phyloP scores from a whole-genome alignment of 1,284 basidiomycete species.

The Agaricales sp. region DNA sequence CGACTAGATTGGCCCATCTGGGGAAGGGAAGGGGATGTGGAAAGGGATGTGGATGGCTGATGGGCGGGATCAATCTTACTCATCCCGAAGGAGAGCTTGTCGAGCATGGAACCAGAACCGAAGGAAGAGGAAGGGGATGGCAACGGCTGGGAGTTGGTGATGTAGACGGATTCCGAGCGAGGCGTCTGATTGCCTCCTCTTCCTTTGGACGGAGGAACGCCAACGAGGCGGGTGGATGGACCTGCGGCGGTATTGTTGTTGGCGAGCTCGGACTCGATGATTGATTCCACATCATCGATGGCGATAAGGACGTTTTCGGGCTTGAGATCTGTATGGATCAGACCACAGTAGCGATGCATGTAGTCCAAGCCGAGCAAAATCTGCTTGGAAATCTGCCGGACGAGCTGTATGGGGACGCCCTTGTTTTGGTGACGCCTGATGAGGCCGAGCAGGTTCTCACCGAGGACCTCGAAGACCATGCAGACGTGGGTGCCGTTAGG shows the following conservation, averaged over 20 bases:
- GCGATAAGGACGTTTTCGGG: conserved; percentile 97
- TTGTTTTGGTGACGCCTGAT: conserved; percentile 95
- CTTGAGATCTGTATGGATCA: conserved; percentile 94
- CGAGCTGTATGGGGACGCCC: conserved; percentile 89
- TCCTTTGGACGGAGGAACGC: conserved; percentile 92
- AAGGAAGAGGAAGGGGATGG: conserved; percentile 71
- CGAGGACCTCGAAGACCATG: conserved; percentile 99
- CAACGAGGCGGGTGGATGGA: conserved; percentile 75
- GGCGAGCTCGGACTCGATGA: conserved; percentile 82
- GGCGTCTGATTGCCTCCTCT: conserved; percentile 97
- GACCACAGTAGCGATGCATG: conserved; percentile 93
- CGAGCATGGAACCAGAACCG: conserved; percentile 72
- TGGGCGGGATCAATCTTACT: conserved; percentile 47
- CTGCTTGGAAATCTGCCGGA: conserved; percentile 96
- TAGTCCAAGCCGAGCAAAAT: conserved; percentile 93
- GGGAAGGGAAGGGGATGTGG: neutral
- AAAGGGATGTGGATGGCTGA: neutral
- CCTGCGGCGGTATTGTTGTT: conserved; percentile 35
- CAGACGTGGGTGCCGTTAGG: conserved; percentile 97
- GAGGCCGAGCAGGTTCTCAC: conserved; percentile 95
- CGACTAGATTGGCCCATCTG: conserved; percentile 7
- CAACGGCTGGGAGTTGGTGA: conserved; percentile 90
- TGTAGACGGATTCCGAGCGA: conserved; percentile 80
- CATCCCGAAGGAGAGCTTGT: conserved; percentile 92
- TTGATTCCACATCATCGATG: conserved; percentile 94